These are phyloP conservation scores for Claviceps arundinis DNA, from an alignment of 2,329 filamentous ascomycete species.

Conservation along the genomic window DNA sequence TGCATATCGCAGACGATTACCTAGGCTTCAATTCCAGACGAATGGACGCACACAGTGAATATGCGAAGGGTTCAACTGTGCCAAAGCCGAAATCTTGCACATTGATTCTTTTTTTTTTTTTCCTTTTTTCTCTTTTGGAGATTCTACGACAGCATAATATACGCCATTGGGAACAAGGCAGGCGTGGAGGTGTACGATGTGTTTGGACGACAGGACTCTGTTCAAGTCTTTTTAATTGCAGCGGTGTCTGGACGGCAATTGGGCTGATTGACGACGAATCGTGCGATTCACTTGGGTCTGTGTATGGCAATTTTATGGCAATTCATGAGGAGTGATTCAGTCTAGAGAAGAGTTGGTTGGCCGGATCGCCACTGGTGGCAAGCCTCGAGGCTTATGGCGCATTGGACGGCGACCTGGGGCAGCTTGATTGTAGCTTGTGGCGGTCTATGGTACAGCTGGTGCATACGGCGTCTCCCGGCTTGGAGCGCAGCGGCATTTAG, in stretches of 20 bases:
- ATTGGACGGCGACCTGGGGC: not conserved
- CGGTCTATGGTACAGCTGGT: constrained; percentile 5
- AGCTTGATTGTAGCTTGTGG: not conserved
- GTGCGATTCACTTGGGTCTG: constrained; percentile 10
- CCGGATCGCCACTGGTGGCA: constrained; percentile 3
- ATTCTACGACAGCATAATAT: constrained; percentile 2
- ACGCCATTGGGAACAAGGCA: not conserved
- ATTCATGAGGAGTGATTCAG: not conserved
- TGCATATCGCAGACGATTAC: not conserved
- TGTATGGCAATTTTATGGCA: constrained; percentile 8
- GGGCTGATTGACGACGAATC: constrained; percentile 15
- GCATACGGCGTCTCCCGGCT: constrained; percentile 5
- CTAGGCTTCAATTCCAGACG: not conserved
- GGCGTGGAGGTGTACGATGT: not conserved
- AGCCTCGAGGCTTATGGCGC: constrained; percentile 2
- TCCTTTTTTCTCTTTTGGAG: constrained; percentile 1
- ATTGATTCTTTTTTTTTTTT: not conserved
- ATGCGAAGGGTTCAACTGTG: not conserved
- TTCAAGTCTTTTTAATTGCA: constrained; percentile 15
- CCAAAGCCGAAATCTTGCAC: constrained; percentile 1
- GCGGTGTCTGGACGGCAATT: constrained; percentile 15
- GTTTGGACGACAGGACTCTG: constrained; percentile 7
- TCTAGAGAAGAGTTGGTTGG: constrained; percentile 1
- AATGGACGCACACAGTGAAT: not conserved
- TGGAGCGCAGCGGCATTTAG: constrained; percentile 1